Conservation (phyloP, 2,329 filamentous ascomycete species). For the Aspergillus neoniger region DNA sequence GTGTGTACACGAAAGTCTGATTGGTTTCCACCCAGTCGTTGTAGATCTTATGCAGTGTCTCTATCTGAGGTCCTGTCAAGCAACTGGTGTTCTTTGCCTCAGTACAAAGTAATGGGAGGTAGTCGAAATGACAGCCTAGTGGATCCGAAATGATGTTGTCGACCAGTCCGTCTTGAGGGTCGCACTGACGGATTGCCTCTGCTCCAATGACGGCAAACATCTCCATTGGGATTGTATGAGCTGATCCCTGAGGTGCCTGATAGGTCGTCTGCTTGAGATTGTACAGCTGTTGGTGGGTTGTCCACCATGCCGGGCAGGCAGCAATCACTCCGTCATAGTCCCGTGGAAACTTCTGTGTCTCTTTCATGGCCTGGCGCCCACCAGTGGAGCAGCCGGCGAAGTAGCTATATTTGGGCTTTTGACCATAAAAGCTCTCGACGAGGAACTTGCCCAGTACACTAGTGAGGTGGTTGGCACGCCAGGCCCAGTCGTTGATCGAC, state of each 20-base stretch:
- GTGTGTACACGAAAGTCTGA: background rate
- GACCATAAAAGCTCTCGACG: background rate
- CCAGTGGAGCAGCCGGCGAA: constrained; percentile 2
- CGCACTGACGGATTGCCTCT: background rate
- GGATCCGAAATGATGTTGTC: constrained; percentile 1
- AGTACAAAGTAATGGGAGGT: background rate
- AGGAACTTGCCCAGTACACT: background rate
- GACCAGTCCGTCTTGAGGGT: background rate
- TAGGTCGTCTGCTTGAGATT: background rate
- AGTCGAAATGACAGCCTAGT: background rate
- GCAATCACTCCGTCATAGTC: constrained; percentile 1
- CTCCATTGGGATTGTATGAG: background rate
- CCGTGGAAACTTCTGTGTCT: background rate
- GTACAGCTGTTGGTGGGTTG: background rate
- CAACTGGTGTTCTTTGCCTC: background rate
- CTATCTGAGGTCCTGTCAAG: background rate
- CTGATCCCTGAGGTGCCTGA: background rate
- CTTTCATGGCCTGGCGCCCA: background rate
- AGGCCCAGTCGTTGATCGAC: background rate
- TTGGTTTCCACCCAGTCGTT: constrained; percentile 1
- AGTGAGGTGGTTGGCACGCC: background rate
- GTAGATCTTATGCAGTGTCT: background rate
- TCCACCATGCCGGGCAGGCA: constrained; percentile 2
- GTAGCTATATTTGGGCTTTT: background rate
- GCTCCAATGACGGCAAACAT: background rate